A percentile compares a stretch with the other conserved stretches of the same genome.
phyloP scores from a whole-genome alignment of 2,329 filamentous ascomycete species.

The Sclerotiophoma versabilis region DNA sequence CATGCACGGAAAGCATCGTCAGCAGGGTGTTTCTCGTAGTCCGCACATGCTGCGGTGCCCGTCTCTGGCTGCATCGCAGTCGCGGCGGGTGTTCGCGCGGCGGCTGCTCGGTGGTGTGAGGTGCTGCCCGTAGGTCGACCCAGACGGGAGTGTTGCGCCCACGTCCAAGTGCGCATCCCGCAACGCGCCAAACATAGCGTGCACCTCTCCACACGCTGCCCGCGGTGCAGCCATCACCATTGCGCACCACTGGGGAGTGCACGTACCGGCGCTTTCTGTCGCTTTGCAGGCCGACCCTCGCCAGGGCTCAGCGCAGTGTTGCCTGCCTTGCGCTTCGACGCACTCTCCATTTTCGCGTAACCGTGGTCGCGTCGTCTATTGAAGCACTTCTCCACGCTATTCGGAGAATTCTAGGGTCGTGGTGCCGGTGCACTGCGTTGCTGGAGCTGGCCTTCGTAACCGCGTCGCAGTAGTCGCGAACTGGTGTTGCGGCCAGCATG shows the following conservation, averaged over 20 bases:
- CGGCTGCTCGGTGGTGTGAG: constrained; percentile 34
- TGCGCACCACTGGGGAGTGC: constrained; percentile 29
- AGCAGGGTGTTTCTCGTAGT: constrained; percentile 25
- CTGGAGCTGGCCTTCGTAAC: constrained; percentile 20
- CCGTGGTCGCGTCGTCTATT: constrained; percentile 42
- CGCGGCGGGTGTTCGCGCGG: constrained; percentile 12
- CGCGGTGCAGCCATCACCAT: constrained; percentile 19
- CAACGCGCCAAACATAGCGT: constrained; percentile 26
- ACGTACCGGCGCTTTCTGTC: constrained; percentile 67
- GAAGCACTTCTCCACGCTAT: constrained; percentile 23
- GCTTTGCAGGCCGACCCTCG: constrained; percentile 64
- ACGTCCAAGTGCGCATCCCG: constrained; percentile 37
- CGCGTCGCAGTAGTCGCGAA: constrained; percentile 14
- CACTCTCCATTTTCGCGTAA: constrained; percentile 50
- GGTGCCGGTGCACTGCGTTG: constrained; percentile 45
- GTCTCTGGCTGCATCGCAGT: constrained; percentile 24
- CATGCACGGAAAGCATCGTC: constrained; percentile 32
- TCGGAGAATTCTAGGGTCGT: constrained; percentile 24
- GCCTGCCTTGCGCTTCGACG: constrained; percentile 64
- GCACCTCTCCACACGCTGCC: constrained; percentile 5
- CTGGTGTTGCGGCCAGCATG: constrained; percentile 9
- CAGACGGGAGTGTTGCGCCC: constrained; percentile 40
- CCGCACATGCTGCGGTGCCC: not conserved
- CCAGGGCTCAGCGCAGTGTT: constrained; percentile 57
- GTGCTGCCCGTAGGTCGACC: constrained; percentile 41